Evolutionary conservation across 208 protist species (phyloP), one percentile per base, ranked within the genome.

Genomic region (Angomonas desouzai): DNA sequence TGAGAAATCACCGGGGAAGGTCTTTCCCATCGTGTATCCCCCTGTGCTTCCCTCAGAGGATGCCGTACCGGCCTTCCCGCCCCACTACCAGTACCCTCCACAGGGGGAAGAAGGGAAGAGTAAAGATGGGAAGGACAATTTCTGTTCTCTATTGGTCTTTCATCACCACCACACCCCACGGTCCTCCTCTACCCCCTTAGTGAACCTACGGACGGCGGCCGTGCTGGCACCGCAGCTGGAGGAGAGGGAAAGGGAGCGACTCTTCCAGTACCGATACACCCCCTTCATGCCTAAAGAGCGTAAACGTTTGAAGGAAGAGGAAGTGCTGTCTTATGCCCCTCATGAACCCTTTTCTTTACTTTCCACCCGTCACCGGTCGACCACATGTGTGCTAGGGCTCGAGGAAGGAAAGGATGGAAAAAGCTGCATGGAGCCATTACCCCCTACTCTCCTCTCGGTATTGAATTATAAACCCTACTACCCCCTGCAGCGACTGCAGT

Each of bases 381-480:
- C 13, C 9, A 6, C n/a, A n/a, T n/a, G n/a, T n/a, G n/a, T n/a
- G n/a, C n/a, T n/a, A n/a, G n/a, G n/a, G n/a, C n/a, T n/a, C n/a
- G n/a, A n/a, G n/a, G n/a, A n/a, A n/a, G n/a, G n/a, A n/a, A n/a
- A n/a, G n/a, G n/a, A n/a, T n/a, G n/a, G n/a, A n/a, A n/a, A n/a
- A n/a, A n/a, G n/a, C n/a, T n/a, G 36, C 6, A 40, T 40, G 36
- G 36, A 40, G 13, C 36, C 13, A 18, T 40, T 13, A 6, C 36
- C 36, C 36, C 36, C 6, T 51, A 23, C 6, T 51, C 13, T 43
- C 9, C 20, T 27, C n/a, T 51, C 45, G 3, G n/a, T 51, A 6
- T 51, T 27, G 3, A 13, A 51, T 23, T 51, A 51, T 23, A 51
- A 51, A 51, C 45, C 45, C 18, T 51, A 51, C 20, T 51, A 9